phyloP scores from a whole-genome alignment of 257 asterid genomes.

The Solanum microdontum region DNA sequence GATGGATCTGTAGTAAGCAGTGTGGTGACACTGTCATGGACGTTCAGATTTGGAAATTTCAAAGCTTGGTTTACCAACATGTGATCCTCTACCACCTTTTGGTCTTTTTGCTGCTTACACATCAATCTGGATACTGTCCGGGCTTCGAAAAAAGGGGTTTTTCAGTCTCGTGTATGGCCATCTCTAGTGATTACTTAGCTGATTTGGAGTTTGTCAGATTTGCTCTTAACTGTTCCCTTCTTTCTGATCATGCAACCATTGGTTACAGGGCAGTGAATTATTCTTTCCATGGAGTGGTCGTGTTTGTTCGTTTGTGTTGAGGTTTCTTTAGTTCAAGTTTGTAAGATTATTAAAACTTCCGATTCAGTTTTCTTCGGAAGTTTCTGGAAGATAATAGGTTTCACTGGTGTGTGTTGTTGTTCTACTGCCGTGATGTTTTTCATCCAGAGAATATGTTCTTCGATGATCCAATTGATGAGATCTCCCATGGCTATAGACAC shows the following conservation, averaged over 20 bases:
- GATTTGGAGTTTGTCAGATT: no score
- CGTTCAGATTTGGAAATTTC: background rate
- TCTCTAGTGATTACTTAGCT: background rate
- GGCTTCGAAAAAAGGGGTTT: background rate
- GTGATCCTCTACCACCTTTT: background rate
- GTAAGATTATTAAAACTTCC: no score
- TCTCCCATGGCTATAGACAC: no score
- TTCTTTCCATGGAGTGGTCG: background rate
- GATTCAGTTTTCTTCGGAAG: no score
- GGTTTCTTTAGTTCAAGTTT: background rate
- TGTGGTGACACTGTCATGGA: no score
- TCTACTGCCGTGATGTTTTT: no score
- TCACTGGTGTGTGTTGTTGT: no score
- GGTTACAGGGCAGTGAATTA: background rate
- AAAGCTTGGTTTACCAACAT: background rate
- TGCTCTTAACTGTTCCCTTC: background rate
- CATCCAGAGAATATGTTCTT: no score
- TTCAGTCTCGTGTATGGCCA: background rate
- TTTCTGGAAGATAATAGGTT: no score
- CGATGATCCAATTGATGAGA: no score
- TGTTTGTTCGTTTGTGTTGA: background rate
- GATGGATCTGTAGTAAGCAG: no score
- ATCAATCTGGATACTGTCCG: background rate
- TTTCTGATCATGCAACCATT: background rate
- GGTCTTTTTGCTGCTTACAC: background rate